A percentile compares a stretch with the other conserved stretches of the same genome.
phyloP scores from a whole-genome alignment of 2,329 filamentous ascomycete genomes.

The Alternaria consortialis region DNA sequence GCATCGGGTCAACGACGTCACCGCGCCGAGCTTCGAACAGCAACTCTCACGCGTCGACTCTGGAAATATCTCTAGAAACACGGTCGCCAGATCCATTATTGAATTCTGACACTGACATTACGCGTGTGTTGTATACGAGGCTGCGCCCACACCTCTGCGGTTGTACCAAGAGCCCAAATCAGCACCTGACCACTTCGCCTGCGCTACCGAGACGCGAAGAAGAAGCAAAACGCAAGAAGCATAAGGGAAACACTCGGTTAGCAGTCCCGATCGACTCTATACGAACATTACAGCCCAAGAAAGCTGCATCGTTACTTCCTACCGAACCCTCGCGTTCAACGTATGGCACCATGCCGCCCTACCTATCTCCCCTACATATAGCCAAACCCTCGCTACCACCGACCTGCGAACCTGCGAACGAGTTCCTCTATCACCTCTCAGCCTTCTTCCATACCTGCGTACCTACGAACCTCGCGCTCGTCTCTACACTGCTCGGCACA shows the following conservation, averaged over 20 bases:
- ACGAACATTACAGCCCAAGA: background rate
- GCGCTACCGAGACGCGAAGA: conserved; percentile 3
- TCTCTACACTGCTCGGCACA: conserved; percentile 68
- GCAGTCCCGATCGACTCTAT: background rate
- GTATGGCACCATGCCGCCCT: conserved; percentile 49
- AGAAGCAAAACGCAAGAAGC: conserved; percentile 14
- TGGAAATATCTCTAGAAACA: background rate
- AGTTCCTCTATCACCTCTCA: conserved; percentile 66
- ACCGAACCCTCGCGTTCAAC: conserved; percentile 21
- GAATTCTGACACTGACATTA: background rate
- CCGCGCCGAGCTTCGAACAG: conserved; percentile 13
- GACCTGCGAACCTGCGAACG: conserved; percentile 68
- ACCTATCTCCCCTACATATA: conserved; percentile 43
- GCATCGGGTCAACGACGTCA: conserved; percentile 24
- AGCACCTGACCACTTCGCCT: conserved; percentile 37
- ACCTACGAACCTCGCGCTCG: conserved; percentile 68
- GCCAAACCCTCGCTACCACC: conserved; percentile 59
- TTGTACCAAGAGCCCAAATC: conserved; percentile 34
- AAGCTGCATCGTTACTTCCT: conserved; percentile 8
- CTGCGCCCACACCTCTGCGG: conserved; percentile 39
- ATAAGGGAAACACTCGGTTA: background rate
- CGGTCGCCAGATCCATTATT: background rate
- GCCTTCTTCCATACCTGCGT: conserved; percentile 69
- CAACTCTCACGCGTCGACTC: background rate
- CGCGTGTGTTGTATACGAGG: background rate